Evolutionary conservation across 192 early-diverging fungal genomes (phyloP).

Genomic region (Entrophospora sp.): DNA sequence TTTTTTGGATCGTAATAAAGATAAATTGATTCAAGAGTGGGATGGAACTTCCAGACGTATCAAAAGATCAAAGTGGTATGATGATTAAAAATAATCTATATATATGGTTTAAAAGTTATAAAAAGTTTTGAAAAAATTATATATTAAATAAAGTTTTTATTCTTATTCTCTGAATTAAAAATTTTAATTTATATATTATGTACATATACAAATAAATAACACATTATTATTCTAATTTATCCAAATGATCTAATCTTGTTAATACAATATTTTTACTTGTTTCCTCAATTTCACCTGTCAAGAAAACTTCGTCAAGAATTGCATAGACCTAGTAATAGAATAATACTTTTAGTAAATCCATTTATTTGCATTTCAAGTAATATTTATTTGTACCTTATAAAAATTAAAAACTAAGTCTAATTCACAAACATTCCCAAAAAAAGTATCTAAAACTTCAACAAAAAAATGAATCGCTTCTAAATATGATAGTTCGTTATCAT

Average conservation of each 20-base stretch:
- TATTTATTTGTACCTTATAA: slow-evolving; percentile 58
- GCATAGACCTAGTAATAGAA: slow-evolving; percentile 75
- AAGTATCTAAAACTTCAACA: slow-evolving; percentile 96
- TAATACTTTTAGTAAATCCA: too few relatives aligned
- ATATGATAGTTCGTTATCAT: slow-evolving; percentile 94
- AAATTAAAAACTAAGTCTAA: slow-evolving; percentile 98
- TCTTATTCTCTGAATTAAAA: too few relatives aligned
- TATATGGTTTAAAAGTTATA: too few relatives aligned
- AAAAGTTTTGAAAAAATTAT: too few relatives aligned
- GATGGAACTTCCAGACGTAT: too few relatives aligned
- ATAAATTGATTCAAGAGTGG: too few relatives aligned
- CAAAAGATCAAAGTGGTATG: too few relatives aligned
- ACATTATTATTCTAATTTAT: slow-evolving; percentile 53
- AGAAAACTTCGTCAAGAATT: slow-evolving; percentile 94
- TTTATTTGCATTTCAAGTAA: not conserved
- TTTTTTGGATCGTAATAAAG: too few relatives aligned
- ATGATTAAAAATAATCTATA: too few relatives aligned
- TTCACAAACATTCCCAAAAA: slow-evolving; percentile 98
- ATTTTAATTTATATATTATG: too few relatives aligned
- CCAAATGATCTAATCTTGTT: slow-evolving; percentile 66
- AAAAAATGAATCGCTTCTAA: slow-evolving; percentile 98
- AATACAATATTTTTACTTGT: slow-evolving; percentile 76
- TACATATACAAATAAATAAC: too few relatives aligned
- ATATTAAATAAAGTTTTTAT: too few relatives aligned
- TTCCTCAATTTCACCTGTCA: slow-evolving; percentile 97